Conservation (phyloP, 2,329 filamentous ascomycete genomes). For the Chaetothyriales sp. region DNA sequence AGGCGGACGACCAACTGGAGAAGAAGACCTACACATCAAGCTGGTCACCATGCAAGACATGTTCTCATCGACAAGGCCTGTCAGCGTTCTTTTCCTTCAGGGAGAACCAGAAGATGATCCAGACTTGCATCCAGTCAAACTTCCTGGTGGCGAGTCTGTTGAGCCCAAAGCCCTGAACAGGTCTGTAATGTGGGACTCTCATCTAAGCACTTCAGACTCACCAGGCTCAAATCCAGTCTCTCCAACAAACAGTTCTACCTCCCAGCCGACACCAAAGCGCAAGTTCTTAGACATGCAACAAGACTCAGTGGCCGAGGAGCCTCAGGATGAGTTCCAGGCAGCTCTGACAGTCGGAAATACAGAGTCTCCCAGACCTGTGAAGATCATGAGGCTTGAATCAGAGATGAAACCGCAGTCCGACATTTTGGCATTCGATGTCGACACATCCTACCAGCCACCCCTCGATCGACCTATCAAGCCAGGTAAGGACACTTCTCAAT, state of each 20-base stretch:
- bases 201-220: constrained; percentile 22
- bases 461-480: constrained; percentile 54
- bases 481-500: constrained; percentile 28
- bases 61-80: constrained; percentile 30
- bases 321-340: constrained; percentile 9
- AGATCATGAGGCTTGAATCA: constrained; percentile 11
- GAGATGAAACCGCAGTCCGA: constrained; percentile 4
- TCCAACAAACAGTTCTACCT: constrained; percentile 26
- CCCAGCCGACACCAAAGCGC: constrained; percentile 31
- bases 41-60: constrained; percentile 31
- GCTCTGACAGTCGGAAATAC: constrained; percentile 2
- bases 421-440: constrained; percentile 52
- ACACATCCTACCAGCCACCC: constrained; percentile 67
- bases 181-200: constrained; percentile 21
- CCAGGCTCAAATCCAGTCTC: constrained; percentile 24
- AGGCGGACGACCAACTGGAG: constrained; percentile 18
- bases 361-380: constrained; percentile 5
- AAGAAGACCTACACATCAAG: constrained; percentile 32
- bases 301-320: constrained; percentile 12
- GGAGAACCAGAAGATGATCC: constrained; percentile 33
- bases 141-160: constrained; percentile 21
- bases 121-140: constrained; percentile 28
- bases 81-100: constrained; percentile 28
- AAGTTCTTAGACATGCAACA: constrained; percentile 15
- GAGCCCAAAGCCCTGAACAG: constrained; percentile 21